Base-by-base conservation (phyloP, 2,329 filamentous ascomycete species). In the Penicillium corylophilum region DNA sequence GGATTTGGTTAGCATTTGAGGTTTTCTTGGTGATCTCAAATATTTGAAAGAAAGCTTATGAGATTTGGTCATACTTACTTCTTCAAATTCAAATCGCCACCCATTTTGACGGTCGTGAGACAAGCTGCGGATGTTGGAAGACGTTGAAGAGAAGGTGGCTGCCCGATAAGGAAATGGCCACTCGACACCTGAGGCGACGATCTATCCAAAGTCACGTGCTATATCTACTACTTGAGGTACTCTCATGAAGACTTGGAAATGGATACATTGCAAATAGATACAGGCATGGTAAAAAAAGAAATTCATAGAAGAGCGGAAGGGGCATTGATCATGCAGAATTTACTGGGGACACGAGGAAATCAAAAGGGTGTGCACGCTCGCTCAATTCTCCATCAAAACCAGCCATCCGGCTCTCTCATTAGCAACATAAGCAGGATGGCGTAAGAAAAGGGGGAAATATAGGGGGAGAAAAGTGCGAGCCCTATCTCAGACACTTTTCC, bases 31-130 rank as follows among this genome's bases (percentile, higher is more conserved):
- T 5, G 24, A 15, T 13, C 10, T 12, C 2, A 4, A 7, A 22
- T 9, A 2, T 13, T 23, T 6, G 12, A 42, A 39, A 15, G 20
- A 16, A 8, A 4, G 22, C 1, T 12, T 4, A 16, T 10, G 13
- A 28, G 4, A 2, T 2, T 7, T n/a, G 15, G 7, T 12, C 5
- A 7, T 22, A 53, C 64, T 56, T 54, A 89, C 75, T 91, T 90
- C 76, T 96, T 96, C 64, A 95, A 76, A 69, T 97, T 96, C 68
- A 99, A 83, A 81, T 97, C 92, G 69, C 91, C 91, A 77, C 92
- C 92, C 88, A 95, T 96, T 59, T 75, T 88, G 76, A 64, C 41
- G 41, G 20, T 5, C 29, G 28, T 71, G 68, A 38, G 26, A n/a
- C 13, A 15, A 47, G 40, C 35, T 42, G 45, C 10, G 35, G 29